Evolutionary conservation across 208 protist genomes (phyloP).

Genomic region (Crithidia brevicula): DNA sequence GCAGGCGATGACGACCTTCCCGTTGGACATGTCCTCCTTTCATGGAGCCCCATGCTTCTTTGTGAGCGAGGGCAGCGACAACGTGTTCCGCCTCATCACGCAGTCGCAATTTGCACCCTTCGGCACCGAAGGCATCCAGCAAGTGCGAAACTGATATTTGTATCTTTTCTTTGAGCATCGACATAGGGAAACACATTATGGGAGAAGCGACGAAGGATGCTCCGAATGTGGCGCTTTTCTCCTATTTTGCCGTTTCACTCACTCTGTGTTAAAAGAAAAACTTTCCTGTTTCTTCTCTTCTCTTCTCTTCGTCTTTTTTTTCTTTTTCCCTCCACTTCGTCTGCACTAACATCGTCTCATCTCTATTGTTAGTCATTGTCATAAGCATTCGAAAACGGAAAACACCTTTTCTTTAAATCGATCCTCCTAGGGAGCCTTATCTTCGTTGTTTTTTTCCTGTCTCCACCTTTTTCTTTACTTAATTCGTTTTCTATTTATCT

Average conservation of each 20-base stretch:
- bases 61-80: constrained; percentile 40
- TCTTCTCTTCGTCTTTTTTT: constrained; percentile 7
- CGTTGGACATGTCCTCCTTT: constrained; percentile 26
- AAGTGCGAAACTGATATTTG: constrained; percentile 10
- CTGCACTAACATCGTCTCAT: constrained; percentile 10
- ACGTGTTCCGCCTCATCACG: constrained; percentile 42
- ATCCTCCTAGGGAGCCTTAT: constrained; percentile 10
- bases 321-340: constrained; percentile 11
- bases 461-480: constrained; percentile 5
- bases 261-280: neutral
- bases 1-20: constrained; percentile 14
- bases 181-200: no score
- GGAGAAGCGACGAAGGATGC: constrained; percentile 2
- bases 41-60: constrained; percentile 33
- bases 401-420: constrained; percentile 9
- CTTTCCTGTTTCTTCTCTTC: constrained; percentile 4
- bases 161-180: no score
- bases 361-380: constrained; percentile 14
- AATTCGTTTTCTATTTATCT: neutral
- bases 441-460: constrained; percentile 1
- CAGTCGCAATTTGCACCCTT: constrained; percentile 24
- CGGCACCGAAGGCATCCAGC: constrained; percentile 4
- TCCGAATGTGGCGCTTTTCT: neutral
- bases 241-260: no score
- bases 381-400: constrained; percentile 13